Conservation (phyloP, 805 yeast species). For the Zygotorulaspora chibaensis region DNA sequence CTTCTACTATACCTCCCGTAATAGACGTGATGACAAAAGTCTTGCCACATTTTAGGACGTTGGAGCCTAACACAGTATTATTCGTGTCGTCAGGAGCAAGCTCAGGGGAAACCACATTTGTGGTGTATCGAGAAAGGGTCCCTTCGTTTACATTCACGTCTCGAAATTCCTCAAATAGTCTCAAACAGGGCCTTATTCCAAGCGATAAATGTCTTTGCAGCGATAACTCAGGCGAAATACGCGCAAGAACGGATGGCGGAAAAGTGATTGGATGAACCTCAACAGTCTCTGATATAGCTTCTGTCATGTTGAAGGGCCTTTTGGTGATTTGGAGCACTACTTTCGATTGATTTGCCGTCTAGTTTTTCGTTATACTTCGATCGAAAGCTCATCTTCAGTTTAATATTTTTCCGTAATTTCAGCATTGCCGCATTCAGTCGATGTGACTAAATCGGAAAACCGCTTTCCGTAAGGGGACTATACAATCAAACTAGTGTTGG, state of each 20-base stretch:
- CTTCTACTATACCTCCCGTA: constrained; percentile 62
- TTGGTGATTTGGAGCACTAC: no score
- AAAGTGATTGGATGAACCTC: constrained; percentile 50
- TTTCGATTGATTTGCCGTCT: no score
- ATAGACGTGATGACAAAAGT: constrained; percentile 70
- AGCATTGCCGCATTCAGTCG: no score
- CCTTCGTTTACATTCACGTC: constrained; percentile 45
- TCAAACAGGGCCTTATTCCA: constrained; percentile 71
- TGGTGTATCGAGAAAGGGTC: constrained; percentile 34
- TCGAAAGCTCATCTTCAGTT: no score
- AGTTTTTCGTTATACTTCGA: no score
- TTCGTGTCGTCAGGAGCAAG: constrained; percentile 24
- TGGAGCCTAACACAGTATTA: constrained; percentile 54
- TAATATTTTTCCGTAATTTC: no score
- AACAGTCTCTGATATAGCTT: constrained; percentile 20
- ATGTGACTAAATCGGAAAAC: no score
- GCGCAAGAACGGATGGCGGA: constrained; percentile 76
- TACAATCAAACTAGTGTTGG: no score
- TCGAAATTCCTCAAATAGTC: constrained; percentile 70
- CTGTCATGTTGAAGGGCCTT: constrained; percentile 9
- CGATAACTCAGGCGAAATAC: constrained; percentile 81
- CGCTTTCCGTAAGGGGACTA: no score
- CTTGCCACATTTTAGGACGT: constrained; percentile 65
- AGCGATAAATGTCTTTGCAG: constrained; percentile 71
- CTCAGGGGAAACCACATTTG: constrained; percentile 22